Evolutionary conservation across 2,329 filamentous ascomycete species (phyloP).

Genomic region (Lasiodiplodia hormozganensis): DNA sequence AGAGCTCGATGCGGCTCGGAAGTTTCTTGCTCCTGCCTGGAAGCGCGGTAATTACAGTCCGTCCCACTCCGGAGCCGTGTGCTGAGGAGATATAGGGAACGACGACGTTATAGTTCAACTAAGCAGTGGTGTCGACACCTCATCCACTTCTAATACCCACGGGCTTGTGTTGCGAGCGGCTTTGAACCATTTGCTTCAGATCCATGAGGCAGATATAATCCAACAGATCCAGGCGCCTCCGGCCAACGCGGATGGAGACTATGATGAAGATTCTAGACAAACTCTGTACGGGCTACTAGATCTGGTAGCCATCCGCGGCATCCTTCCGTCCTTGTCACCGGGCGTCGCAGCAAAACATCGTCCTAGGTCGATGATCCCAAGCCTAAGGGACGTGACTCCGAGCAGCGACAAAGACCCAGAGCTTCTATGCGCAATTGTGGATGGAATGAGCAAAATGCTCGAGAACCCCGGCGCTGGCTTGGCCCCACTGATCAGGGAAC

Average conservation of each 20-base stretch:
- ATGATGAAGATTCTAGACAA: conserved; percentile 47
- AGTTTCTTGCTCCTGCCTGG: conserved; percentile 18
- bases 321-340: conserved; percentile 44
- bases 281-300: conserved; percentile 49
- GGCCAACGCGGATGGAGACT: conserved; percentile 38
- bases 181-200: conserved; percentile 41
- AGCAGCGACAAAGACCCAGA: not conserved
- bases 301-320: conserved; percentile 41
- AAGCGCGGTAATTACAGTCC: conserved; percentile 20
- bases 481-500: conserved; percentile 45
- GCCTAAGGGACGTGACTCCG: not conserved
- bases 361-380: conserved; percentile 42
- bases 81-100: conserved; percentile 25
- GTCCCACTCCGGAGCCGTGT: conserved; percentile 1
- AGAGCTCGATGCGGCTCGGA: conserved; percentile 40
- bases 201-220: conserved; percentile 43
- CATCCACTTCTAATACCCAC: not conserved
- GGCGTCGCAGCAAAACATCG: conserved; percentile 44
- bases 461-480: conserved; percentile 35
- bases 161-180: conserved; percentile 32
- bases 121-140: not conserved
- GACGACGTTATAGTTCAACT: conserved; percentile 25
- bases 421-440: conserved; percentile 18
- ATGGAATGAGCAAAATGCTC: conserved; percentile 9
- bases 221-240: conserved; percentile 33